phyloP scores from a whole-genome alignment of 1,139 yeast genomes.

The Ogataea hybrid region DNA sequence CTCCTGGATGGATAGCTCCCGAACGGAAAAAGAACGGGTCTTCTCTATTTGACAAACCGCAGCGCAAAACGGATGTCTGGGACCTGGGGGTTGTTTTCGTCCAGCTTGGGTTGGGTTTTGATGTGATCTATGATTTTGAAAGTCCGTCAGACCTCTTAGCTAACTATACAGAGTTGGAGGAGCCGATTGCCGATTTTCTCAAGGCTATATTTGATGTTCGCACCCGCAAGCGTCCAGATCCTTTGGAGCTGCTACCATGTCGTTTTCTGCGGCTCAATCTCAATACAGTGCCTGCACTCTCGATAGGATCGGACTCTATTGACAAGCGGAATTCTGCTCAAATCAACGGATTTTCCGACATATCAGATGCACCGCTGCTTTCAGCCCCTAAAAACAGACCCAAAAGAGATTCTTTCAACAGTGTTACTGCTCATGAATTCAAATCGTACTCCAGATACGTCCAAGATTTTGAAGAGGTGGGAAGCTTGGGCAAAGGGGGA shows the following conservation, averaged over 20 bases:
- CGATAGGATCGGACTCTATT: constrained; percentile 13
- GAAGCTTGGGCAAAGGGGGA: constrained; percentile 91
- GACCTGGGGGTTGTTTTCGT: constrained; percentile 79
- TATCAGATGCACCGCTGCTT: constrained; percentile 17
- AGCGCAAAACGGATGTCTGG: constrained; percentile 90
- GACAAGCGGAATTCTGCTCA: constrained; percentile 2
- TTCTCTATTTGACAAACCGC: constrained; percentile 41
- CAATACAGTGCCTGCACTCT: constrained; percentile 30
- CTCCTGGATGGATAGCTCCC: constrained; percentile 69
- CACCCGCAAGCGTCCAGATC: constrained; percentile 72
- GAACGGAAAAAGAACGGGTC: constrained; percentile 48
- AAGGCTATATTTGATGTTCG: constrained; percentile 62
- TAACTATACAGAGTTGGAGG: constrained; percentile 43
- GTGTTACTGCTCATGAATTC: constrained; percentile 19
- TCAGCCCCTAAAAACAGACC: constrained; percentile 12
- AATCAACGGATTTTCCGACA: constrained; percentile 24
- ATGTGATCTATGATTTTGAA: constrained; percentile 48
- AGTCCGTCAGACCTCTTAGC: constrained; percentile 63
- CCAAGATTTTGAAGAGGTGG: constrained; percentile 91
- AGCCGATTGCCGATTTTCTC: constrained; percentile 62
- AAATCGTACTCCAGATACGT: constrained; percentile 55
- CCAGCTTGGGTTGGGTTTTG: constrained; percentile 67
- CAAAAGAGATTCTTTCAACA: constrained; percentile 29
- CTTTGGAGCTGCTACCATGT: constrained; percentile 79
- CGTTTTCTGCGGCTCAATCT: constrained; percentile 76